phyloP scores from a whole-genome alignment of 73 alveolate genomes.

The Tetrahymena elliotti region DNA sequence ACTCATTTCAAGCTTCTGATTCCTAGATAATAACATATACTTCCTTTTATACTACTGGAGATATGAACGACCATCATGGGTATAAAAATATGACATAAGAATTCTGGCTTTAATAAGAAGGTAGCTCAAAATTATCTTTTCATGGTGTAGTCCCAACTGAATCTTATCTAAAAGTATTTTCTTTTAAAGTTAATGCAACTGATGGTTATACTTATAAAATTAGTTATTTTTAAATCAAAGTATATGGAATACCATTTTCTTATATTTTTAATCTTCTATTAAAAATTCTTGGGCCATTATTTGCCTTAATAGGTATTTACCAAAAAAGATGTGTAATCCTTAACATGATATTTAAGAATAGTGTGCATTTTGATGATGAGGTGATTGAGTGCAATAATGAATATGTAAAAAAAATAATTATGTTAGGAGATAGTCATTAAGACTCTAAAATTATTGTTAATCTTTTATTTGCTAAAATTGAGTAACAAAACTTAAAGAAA shows the following conservation, averaged over 20 bases:
- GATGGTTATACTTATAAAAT: not conserved
- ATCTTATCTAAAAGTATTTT: not conserved
- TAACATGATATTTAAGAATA: not conserved
- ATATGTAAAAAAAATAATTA: not conserved
- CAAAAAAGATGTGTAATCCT: not conserved
- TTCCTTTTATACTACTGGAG: not conserved
- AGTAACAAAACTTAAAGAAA: not conserved
- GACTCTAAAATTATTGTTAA: not conserved
- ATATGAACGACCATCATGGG: not conserved
- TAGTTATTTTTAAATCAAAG: not conserved
- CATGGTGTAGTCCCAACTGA: not conserved
- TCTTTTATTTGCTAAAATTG: not conserved
- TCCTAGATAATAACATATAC: not conserved
- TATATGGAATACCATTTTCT: not conserved
- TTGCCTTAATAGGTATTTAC: not conserved
- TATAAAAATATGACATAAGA: not conserved
- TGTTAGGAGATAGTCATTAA: not conserved
- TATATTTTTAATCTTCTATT: not conserved
- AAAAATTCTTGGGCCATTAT: not conserved
- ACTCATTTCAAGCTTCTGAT: not conserved
- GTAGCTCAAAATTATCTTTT: not conserved
- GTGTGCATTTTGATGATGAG: not conserved
- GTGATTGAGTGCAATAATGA: not conserved
- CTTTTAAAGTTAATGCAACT: not conserved
- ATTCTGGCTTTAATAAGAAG: not conserved